Evolutionary conservation across 352 stramenopile species (phyloP), one percentile per base, ranked within the genome.

Genomic region (Phytophthora cryptogea): DNA sequence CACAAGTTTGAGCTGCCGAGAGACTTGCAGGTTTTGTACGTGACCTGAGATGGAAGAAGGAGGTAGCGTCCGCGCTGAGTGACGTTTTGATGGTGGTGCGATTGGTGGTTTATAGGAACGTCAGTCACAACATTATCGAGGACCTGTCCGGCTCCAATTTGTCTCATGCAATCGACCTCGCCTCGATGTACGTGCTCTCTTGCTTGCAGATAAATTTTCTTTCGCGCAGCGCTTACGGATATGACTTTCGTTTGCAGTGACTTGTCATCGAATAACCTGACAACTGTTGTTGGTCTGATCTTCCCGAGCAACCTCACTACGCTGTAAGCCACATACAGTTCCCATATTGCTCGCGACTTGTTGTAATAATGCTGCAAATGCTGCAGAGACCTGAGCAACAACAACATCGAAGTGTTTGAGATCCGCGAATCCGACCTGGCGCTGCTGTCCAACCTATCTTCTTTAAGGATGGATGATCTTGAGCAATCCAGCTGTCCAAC

Each of bases 361-460:
- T 17, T 2, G 3, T 20, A 4, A 17, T 40, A 0, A 20, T 20
- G 36, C 7, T 44, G 7, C 7, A 23, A 44, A 44, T 23, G 4
- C 26, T 56, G 11, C 43, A 78, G 70, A 6, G 70, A 78, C 42
- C 36, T 78, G 13, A 73, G 70, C 37, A 66, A 71, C 54, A 78
- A 78, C 47, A 68, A 13, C 26, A 72, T 78, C 20, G 44, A 61
- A n/a, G 28, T 14, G 1, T 68, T 78, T 20, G 66, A 72, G 55
- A 36, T 78, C 32, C 58, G 54, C 8, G 49, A 66, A 39, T 63
- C 57, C 10, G 66, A 78, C 26, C 36, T 70, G 11, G 43, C 45
- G 9, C 16, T 67, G 13, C 39, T 78, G 27, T 68, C 48, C 6
- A 68, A 37, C 17, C 48, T 66, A 17, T 39, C 58, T 7, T 42